Conservation (phyloP, 805 yeast genomes). For the Maudiozyma barnettii region DNA sequence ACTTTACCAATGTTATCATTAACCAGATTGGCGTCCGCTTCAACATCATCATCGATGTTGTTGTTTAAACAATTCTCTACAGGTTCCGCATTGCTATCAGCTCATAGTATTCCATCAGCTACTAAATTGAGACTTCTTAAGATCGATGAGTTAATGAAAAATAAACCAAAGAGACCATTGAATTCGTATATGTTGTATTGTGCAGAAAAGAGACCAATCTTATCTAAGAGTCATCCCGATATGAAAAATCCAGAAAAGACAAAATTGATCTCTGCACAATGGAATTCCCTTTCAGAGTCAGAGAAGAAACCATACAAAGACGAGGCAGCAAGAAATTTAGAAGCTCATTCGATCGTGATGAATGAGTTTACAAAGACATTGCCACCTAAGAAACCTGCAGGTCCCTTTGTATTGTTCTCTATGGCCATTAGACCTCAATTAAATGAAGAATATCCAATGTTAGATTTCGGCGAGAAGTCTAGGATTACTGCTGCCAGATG, state of each 20-base stretch:
- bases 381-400: slow-evolving; percentile 26
- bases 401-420: slow-evolving; percentile 20
- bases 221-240: slow-evolving; percentile 14
- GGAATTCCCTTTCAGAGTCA: slow-evolving; percentile 65
- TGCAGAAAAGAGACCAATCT: slow-evolving; percentile 10
- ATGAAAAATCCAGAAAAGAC: slow-evolving; percentile 22
- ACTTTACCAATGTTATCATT: background rate
- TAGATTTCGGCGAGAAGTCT: slow-evolving; percentile 13
- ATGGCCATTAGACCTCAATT: slow-evolving; percentile 15
- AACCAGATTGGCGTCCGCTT: background rate
- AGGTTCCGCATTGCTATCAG: background rate
- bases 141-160: slow-evolving; percentile 12
- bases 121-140: slow-evolving; percentile 10
- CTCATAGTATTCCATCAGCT: slow-evolving; percentile 3
- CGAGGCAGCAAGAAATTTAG: slow-evolving; percentile 18
- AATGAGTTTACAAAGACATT: slow-evolving; percentile 8
- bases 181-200: slow-evolving; percentile 20
- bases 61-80: slow-evolving; percentile 1
- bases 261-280: slow-evolving; percentile 69
- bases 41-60: background rate
- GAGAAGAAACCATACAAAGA: slow-evolving; percentile 69
- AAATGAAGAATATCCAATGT: slow-evolving; percentile 11
- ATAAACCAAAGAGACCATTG: slow-evolving; percentile 23
- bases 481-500: slow-evolving; percentile 20
- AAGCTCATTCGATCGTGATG: slow-evolving; percentile 7